These are phyloP conservation scores for Ramaria sp. DNA, from an alignment of 768 basidiomycete species.

Conservation along the genomic window DNA sequence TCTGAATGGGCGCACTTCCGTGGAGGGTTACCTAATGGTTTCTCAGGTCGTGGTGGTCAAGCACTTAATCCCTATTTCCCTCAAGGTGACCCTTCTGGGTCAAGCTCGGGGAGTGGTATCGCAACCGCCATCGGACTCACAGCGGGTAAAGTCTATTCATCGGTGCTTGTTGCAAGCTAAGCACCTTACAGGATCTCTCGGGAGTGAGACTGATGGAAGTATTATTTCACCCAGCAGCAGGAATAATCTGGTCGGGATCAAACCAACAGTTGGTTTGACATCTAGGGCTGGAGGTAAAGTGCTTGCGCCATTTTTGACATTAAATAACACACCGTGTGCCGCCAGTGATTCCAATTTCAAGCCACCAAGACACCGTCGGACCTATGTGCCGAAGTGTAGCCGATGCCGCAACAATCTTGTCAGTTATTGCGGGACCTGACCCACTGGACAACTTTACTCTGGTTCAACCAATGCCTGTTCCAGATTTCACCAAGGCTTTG, in stretches of 20 bases:
- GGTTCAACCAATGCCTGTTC: conserved; percentile 35
- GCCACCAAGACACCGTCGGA: no score
- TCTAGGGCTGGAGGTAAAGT: conserved; percentile 45
- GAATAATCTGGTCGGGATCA: no score
- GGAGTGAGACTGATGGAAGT: conserved; percentile 42
- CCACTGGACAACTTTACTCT: conserved; percentile 29
- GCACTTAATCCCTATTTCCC: conserved; percentile 39
- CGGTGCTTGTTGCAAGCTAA: background rate
- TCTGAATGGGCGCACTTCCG: conserved; percentile 44
- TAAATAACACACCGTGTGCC: background rate
- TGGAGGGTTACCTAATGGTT: conserved; percentile 35
- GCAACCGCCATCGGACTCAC: conserved; percentile 41
- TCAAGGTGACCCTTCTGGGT: conserved; percentile 43
- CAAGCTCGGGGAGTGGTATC: conserved; percentile 47
- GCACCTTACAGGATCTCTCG: background rate
- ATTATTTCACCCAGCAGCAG: conserved; percentile 40
- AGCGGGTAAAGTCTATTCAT: conserved; percentile 16
- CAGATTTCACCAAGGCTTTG: conserved; percentile 45
- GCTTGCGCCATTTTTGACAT: background rate
- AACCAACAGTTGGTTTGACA: conserved; percentile 49
- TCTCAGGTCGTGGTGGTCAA: conserved; percentile 47
- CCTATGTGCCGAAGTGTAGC: no score
- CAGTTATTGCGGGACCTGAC: conserved; percentile 33
- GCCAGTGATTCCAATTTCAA: no score
- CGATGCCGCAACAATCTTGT: conserved; percentile 33